Percentiles rank a stretch among this genome's conserved stretches.
These are phyloP conservation scores for Stereum hirsutum DNA, from an alignment of 1,284 basidiomycete genomes.

Conservation along the genomic window DNA sequence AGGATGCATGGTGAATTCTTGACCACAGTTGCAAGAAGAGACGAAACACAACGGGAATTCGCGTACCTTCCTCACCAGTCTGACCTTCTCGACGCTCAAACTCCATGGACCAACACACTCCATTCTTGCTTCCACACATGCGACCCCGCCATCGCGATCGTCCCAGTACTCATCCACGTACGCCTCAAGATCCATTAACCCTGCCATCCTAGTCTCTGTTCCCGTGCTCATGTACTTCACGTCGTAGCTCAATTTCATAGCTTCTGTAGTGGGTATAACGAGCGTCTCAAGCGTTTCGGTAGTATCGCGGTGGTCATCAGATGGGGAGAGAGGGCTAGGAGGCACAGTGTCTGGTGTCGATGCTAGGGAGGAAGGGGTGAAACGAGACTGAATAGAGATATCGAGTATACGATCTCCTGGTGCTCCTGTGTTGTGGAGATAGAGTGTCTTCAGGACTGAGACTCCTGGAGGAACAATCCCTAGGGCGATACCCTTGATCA, in stretches of 20 bases:
- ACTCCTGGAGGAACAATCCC: conserved; percentile 53
- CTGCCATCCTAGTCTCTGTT: conserved; percentile 21
- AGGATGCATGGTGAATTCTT: too few relatives aligned
- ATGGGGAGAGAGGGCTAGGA: conserved; percentile 13
- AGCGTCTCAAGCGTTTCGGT: conserved; percentile 60
- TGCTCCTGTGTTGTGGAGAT: conserved; percentile 47
- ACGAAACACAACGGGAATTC: background rate
- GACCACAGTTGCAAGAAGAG: conserved; percentile 1
- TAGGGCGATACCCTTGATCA: conserved; percentile 65
- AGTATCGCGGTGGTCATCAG: conserved; percentile 25
- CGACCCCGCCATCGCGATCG: conserved; percentile 43
- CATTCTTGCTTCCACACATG: conserved; percentile 39
- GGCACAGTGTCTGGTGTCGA: conserved; percentile 13
- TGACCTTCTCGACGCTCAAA: conserved; percentile 41
- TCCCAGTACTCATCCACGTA: conserved; percentile 51
- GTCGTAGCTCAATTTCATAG: conserved; percentile 41
- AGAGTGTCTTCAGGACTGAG: conserved; percentile 46
- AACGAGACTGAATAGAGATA: conserved; percentile 63
- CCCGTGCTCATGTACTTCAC: conserved; percentile 37
- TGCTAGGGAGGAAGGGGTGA: too few relatives aligned
- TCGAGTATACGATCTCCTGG: conserved; percentile 63
- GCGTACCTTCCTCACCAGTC: conserved; percentile 37
- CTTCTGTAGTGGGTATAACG: conserved; percentile 43
- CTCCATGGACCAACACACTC: conserved; percentile 43
- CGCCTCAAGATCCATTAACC: conserved; percentile 43